Percentiles rank a stretch among this genome's conserved stretches.
These are phyloP conservation scores for Coniochaeta sp. DNA, from an alignment of 2,329 filamentous ascomycete genomes.

Conservation along the genomic window DNA sequence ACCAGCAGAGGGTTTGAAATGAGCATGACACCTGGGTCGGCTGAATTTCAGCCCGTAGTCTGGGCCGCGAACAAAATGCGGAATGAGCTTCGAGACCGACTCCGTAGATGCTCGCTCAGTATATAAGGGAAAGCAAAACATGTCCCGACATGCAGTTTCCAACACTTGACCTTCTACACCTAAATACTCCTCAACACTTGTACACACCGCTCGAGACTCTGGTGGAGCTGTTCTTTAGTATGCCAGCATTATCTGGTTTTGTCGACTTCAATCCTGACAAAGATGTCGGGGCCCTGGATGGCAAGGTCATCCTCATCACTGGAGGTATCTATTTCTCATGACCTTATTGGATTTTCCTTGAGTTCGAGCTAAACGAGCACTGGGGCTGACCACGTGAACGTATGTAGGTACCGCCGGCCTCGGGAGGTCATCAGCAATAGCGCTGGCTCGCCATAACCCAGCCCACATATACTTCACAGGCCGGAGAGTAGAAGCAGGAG, in stretches of 20 bases:
- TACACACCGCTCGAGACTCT: neutral
- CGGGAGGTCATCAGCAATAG: conserved; percentile 30
- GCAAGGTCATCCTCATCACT: conserved; percentile 33
- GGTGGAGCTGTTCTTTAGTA: neutral
- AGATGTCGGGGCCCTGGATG: conserved; percentile 27
- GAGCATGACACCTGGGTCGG: neutral
- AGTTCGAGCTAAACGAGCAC: neutral
- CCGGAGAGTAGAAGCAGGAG: conserved; percentile 34
- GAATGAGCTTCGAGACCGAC: neutral
- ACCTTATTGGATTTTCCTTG: neutral
- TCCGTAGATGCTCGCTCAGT: neutral
- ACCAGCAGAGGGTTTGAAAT: neutral
- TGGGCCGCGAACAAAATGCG: neutral
- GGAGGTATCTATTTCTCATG: conserved; percentile 20
- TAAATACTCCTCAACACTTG: neutral
- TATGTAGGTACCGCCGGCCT: conserved; percentile 28
- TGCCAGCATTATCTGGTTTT: conserved; percentile 10
- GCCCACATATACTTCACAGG: conserved; percentile 45
- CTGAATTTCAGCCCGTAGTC: neutral
- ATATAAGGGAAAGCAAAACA: neutral
- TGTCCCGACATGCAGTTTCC: neutral
- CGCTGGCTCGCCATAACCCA: conserved; percentile 34
- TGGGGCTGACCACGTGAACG: neutral
- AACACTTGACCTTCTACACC: neutral
- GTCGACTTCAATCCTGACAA: conserved; percentile 19